Evolutionary conservation across 768 basidiomycete genomes (phyloP).

Genomic region (Amanita pseudoporphyria): DNA sequence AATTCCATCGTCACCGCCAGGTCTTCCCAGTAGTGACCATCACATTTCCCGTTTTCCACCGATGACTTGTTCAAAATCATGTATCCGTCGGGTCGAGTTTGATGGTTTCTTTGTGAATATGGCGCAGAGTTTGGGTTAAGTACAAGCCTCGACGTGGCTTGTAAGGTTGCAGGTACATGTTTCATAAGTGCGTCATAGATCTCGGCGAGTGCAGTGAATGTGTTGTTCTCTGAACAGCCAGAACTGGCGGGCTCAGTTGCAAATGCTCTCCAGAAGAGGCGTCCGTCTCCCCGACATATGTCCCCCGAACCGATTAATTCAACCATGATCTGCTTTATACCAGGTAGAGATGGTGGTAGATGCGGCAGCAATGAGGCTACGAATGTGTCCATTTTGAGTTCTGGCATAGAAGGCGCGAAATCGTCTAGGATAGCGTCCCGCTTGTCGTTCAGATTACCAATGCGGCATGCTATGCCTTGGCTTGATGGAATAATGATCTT

Average conservation of each 20-base stretch:
- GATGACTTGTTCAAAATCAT: constrained; percentile 3
- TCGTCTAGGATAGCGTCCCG: neutral
- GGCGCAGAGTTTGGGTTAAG: neutral
- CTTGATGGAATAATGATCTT: neutral
- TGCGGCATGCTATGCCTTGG: neutral
- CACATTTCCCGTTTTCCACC: neutral
- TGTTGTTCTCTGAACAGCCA: neutral
- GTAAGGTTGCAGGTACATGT: neutral
- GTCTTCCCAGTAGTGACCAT: neutral
- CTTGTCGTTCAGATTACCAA: constrained; percentile 1
- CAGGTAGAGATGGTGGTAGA: too few relatives aligned
- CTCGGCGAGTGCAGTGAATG: neutral
- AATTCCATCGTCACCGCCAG: constrained; percentile 1
- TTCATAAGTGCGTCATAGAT: neutral
- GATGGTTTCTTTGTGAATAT: constrained; percentile 2
- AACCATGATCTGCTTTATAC: neutral
- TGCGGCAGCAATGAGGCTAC: too few relatives aligned
- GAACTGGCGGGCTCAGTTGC: neutral
- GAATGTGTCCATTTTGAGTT: neutral
- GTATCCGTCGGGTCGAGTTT: neutral
- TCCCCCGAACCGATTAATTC: neutral
- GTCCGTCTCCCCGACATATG: neutral
- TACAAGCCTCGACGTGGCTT: neutral
- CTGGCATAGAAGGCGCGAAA: neutral
- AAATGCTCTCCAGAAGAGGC: neutral